These are phyloP conservation scores for Voacanga thouarsii DNA, from an alignment of 257 asterid genomes.

Conservation along the genomic window DNA sequence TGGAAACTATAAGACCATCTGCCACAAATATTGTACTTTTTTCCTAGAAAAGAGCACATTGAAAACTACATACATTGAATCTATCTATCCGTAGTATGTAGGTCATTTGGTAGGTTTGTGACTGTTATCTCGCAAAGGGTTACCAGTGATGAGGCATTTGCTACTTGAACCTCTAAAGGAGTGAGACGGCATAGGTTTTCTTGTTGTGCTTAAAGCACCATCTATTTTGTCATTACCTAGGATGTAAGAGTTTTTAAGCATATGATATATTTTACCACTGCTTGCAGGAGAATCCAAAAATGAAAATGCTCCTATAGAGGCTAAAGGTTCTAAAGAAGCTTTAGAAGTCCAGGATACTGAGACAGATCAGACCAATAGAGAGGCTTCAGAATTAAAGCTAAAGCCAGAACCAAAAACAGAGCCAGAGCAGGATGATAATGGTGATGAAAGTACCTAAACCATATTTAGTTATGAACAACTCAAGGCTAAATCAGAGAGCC, in stretches of 20 bases:
- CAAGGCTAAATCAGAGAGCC: constrained; percentile 84
- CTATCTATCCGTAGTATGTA: background rate
- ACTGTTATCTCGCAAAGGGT: background rate
- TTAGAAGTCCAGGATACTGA: constrained; percentile 37
- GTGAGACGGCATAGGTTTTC: background rate
- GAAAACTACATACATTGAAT: background rate
- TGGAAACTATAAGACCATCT: background rate
- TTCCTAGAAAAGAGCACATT: background rate
- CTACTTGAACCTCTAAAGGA: no score
- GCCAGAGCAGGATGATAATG: no score
- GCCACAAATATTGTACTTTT: background rate
- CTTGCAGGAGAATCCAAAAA: constrained; percentile 43
- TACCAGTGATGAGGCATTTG: background rate
- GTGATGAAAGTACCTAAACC: constrained; percentile 46
- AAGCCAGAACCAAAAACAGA: no score
- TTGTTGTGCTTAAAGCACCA: background rate
- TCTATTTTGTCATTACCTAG: background rate
- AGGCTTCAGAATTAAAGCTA: no score
- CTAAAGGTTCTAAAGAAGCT: constrained; percentile 45
- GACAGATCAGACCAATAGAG: no score
- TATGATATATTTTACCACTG: background rate
- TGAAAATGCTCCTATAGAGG: constrained; percentile 43
- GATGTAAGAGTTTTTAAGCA: background rate
- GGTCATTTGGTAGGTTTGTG: background rate
- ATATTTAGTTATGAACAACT: constrained; percentile 66